Evolutionary conservation across 768 basidiomycete genomes (phyloP).

Genomic region (Termitomyces sp.): DNA sequence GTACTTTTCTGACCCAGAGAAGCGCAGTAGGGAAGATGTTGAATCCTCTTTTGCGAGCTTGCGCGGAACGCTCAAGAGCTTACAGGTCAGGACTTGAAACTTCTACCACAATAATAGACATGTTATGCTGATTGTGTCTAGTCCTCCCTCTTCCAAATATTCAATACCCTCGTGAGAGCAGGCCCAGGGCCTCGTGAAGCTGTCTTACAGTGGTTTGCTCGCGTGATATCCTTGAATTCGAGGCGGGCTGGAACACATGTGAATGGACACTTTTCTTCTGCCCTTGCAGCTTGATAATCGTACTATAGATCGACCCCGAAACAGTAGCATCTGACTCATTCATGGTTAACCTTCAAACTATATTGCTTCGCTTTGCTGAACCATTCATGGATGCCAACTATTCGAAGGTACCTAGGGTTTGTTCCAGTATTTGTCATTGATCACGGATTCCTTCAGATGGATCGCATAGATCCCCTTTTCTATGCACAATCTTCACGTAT

Average conservation of each 20-base stretch:
- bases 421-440: not conserved
- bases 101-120: not conserved
- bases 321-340: conserved; percentile 90
- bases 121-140: conserved; percentile 13
- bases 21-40: conserved; percentile 65
- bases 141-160: conserved; percentile 76
- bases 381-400: conserved; percentile 93
- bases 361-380: conserved; percentile 82
- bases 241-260: conserved; percentile 92
- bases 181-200: conserved; percentile 75
- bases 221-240: conserved; percentile 67
- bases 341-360: conserved; percentile 84
- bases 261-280: conserved; percentile 7
- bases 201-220: conserved; percentile 77
- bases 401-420: conserved; percentile 56
- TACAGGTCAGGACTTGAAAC: conserved; percentile 51
- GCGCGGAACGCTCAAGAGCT: conserved; percentile 75
- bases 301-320: conserved; percentile 65
- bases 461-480: conserved; percentile 84
- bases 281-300: not conserved
- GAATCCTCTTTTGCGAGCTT: conserved; percentile 83
- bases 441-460: conserved; percentile 48
- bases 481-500: conserved; percentile 70
- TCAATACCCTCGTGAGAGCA: conserved; percentile 84
- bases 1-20: conserved; percentile 86